These are phyloP conservation scores for Cryptococcus sp. DNA, from an alignment of 1,284 basidiomycete species.

Conservation along the genomic window DNA sequence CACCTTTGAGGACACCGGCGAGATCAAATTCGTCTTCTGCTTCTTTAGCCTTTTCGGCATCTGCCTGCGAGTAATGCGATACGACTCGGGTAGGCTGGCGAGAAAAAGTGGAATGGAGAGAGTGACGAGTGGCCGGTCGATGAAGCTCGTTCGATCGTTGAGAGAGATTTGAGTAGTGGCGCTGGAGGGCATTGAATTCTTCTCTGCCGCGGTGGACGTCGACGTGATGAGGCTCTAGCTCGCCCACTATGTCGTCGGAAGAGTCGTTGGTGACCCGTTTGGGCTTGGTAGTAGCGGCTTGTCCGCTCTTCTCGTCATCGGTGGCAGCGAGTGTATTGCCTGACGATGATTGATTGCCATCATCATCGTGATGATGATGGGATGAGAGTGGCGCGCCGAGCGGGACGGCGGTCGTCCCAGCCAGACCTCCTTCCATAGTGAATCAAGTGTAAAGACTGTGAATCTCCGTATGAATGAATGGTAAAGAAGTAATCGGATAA, in stretches of 20 bases:
- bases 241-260: slow-evolving; percentile 39
- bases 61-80: slow-evolving; percentile 23
- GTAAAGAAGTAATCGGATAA: no score
- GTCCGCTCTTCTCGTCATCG: slow-evolving; percentile 10
- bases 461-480: no score
- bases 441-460: no score
- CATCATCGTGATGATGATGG: neutral
- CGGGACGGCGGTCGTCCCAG: no score
- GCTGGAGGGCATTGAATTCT: slow-evolving; percentile 48
- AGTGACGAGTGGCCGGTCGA: slow-evolving; percentile 33
- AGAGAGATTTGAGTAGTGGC: slow-evolving; percentile 45
- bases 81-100: slow-evolving; percentile 20
- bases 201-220: slow-evolving; percentile 42
- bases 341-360: slow-evolving; percentile 13
- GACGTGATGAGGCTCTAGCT: slow-evolving; percentile 38
- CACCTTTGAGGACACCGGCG: slow-evolving; percentile 70
- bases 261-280: slow-evolving; percentile 30
- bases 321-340: slow-evolving; percentile 19
- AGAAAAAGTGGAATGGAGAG: slow-evolving; percentile 23
- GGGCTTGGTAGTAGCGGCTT: slow-evolving; percentile 1
- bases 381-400: no score
- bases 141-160: slow-evolving; percentile 40
- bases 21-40: slow-evolving; percentile 54
- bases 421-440: no score
- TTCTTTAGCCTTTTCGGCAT: slow-evolving; percentile 40